Evolutionary conservation across 768 basidiomycete species (phyloP), one percentile per base, ranked within the genome.

Genomic region (Lactarius vividus): DNA sequence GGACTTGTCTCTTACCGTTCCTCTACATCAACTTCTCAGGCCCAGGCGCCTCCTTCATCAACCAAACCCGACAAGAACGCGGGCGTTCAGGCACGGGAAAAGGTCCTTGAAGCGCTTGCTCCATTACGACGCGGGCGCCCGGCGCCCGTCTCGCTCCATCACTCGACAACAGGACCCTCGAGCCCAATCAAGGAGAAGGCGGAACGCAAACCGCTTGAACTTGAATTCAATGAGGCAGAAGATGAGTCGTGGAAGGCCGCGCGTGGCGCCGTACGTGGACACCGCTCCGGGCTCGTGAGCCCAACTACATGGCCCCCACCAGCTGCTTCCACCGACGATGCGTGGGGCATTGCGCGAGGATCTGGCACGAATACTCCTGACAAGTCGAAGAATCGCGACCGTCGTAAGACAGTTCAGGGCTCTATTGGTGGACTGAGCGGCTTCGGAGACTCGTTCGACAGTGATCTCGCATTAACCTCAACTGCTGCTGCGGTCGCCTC

Each of bases 111-210:
- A 70, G 89, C 89, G 15, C 88, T 92, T 63, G 87, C 87, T 37
- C 89, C 91, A 0, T 87, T 90, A 86, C 84, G 89, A 44, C 80
- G 89, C 39, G 91, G 89, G 20, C 81, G 89, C 28, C 88, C 89
- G 2, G 74, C 76, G 8, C 60, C 62, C 20, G 63, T 58, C 28
- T 63, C 66, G 13, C 66, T 67, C 42, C 66, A 67, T 28, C 69
- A 39, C 59, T 63, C 68, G 2, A 67, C 69, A 0, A 74, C 74
- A 4, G 73, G 72, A 1, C 72, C 75, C 9, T 54, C 71, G 3
- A 77, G 76, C 53, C 75, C 76, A 13, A 65, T 66, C 60, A 73
- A 57, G 72, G 64, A 71, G 37, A 62, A 57, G 58, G 26, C 35
- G 15, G 65, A 65, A 57, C 59, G 40, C 58, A 61, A 59, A 42